Evolutionary conservation across 192 early-diverging fungal genomes (phyloP), one percentile per base, ranked within the genome.

Genomic region (Diversispora eburnea): DNA sequence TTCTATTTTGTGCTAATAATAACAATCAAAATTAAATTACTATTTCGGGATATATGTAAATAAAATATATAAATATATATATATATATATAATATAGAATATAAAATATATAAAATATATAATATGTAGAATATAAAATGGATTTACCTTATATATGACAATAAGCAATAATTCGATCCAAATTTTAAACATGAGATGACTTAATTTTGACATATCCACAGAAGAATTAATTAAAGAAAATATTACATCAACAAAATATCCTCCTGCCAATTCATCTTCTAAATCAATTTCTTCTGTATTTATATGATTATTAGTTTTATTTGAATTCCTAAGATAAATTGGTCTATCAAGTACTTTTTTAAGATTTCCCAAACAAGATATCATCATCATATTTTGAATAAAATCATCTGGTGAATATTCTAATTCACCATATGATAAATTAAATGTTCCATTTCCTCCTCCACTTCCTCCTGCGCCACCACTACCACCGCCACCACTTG

Each of bases 121-220:
- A 10, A 4, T 45, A 5, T 54, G 12, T 54, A 4, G 12, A 17
- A 13, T 12, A 61, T 10, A 66, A 51, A 48, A 10, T 12, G 19
- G 39, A 33, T 8, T 71, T 70, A 84, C 83, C 81, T 88, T 88
- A 77, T 88, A 88, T 33, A 88, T 75, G 22, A 88, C 79, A 69
- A 88, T 83, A 20, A 86, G 56, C 15, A 88, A 56, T 15, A 85
- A 76, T 49, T 88, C 87, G 4, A 88, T 74, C 85, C 85, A 88
- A 47, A 70, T 75, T 62, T 83, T 84, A 43, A 88, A 74, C 61
- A 84, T 79, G 3, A 79, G 62, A 63, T 83, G 80, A 5, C 79
- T 82, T 2, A 86, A 64, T 13, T 58, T 69, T 19, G 84, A 77
- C 58, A 86, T 63, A 61, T 86, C 82, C 0, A 82, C 76, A 39